Conservation (phyloP, 176 grass and related monocot species). For the Raddia guianensis region DNA sequence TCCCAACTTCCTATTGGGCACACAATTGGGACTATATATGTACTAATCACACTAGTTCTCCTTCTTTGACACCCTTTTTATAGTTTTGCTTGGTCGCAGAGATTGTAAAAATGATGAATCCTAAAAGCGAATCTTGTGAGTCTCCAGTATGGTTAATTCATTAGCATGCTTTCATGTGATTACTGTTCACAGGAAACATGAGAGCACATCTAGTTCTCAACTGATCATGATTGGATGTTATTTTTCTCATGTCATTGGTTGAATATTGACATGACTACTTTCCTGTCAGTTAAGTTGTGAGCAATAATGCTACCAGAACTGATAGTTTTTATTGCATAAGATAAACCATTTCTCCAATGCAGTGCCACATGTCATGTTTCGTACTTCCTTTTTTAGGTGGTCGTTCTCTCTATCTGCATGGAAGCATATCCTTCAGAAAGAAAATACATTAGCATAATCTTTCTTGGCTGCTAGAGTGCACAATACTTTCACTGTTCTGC, state of each 20-base stretch:
- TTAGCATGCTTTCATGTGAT: neutral
- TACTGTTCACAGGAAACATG: neutral
- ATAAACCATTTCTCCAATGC: neutral
- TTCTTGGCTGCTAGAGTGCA: neutral
- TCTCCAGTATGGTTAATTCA: neutral
- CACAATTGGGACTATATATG: neutral
- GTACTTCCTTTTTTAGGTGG: neutral
- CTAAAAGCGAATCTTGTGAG: neutral
- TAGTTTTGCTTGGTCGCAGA: constrained; percentile 17
- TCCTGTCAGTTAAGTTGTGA: neutral
- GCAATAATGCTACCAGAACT: neutral
- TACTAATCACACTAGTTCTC: neutral
- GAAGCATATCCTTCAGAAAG: neutral
- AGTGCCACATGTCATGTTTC: constrained; percentile 2
- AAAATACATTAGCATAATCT: neutral
- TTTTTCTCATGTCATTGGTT: neutral
- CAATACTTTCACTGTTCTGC: neutral
- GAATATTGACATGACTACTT: neutral
- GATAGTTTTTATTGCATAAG: neutral
- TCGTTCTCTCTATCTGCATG: neutral
- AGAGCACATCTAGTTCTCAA: neutral
- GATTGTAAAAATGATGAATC: constrained; percentile 1
- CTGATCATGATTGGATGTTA: neutral
- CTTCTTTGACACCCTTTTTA: neutral
- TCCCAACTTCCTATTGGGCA: neutral